Evolutionary conservation across 768 basidiomycete genomes (phyloP).

Genomic region (Phylloporus rhodoxanthus): DNA sequence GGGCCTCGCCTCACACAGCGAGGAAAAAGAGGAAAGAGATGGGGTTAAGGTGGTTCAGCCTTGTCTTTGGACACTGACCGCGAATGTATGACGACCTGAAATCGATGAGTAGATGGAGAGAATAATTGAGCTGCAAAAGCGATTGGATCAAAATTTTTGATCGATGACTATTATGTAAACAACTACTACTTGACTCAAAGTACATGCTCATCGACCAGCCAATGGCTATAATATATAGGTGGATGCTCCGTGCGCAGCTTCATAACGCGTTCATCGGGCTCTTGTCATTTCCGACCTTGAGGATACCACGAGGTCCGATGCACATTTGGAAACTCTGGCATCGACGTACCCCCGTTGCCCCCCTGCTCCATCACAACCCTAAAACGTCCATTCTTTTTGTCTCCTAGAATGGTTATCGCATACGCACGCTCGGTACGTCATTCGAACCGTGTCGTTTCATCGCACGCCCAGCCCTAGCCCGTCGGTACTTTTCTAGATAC

Average conservation of each 20-base stretch:
- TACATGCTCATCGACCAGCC: too few species aligned
- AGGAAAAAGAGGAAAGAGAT: slow-evolving; percentile 49
- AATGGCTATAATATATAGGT: background rate
- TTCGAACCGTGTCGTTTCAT: background rate
- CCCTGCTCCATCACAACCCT: too few species aligned
- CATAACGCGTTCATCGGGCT: slow-evolving; percentile 8
- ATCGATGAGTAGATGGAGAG: slow-evolving; percentile 15
- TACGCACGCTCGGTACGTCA: background rate
- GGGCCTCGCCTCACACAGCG: slow-evolving; percentile 68
- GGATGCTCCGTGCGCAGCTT: background rate
- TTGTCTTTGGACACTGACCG: too few species aligned
- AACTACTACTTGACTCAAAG: background rate
- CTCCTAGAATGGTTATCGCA: background rate
- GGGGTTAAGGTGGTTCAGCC: slow-evolving; percentile 74
- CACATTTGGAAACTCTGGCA: slow-evolving; percentile 25
- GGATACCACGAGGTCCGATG: slow-evolving; percentile 19
- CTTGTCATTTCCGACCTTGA: slow-evolving; percentile 24
- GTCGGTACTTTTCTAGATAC: too few species aligned
- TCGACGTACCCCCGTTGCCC: slow-evolving; percentile 5
- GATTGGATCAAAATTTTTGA: slow-evolving; percentile 10
- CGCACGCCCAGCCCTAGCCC: background rate
- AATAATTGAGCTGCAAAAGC: slow-evolving; percentile 3
- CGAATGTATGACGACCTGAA: slow-evolving; percentile 73
- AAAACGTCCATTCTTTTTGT: background rate
- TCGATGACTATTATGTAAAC: slow-evolving; percentile 20